Conservation (phyloP, 2,329 filamentous ascomycete genomes). For the Aspergillus piperis region DNA sequence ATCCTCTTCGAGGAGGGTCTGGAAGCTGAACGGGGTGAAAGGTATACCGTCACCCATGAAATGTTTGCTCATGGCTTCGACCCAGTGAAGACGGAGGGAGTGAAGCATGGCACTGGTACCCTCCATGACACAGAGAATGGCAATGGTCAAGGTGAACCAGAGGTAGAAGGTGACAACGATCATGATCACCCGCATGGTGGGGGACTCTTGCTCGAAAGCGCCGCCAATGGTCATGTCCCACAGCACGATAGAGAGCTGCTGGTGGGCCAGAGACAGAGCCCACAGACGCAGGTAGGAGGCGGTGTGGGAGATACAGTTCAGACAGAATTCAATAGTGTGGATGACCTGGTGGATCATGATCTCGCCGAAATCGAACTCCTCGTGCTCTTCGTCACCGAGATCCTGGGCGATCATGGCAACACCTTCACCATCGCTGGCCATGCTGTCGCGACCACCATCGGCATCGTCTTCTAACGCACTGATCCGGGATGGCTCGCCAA, state of each 20-base stretch:
- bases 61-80: constrained; percentile 97
- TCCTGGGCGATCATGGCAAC: constrained; percentile 88
- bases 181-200: constrained; percentile 72
- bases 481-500: constrained; percentile 84
- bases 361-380: constrained; percentile 96
- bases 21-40: constrained; percentile 88
- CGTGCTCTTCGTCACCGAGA: constrained; percentile 76
- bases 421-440: constrained; percentile 76
- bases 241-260: constrained; percentile 92
- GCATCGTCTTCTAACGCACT: constrained; percentile 93
- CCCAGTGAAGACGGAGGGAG: constrained; percentile 88
- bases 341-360: constrained; percentile 99
- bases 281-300: constrained; percentile 98
- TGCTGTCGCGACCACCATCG: constrained; percentile 65
- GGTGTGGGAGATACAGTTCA: constrained; percentile 98
- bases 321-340: constrained; percentile 98
- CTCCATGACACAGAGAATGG: constrained; percentile 89
- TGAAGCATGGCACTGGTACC: constrained; percentile 96
- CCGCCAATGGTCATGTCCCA: constrained; percentile 93
- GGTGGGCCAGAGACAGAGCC: constrained; percentile 95
- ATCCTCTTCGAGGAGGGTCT: constrained; percentile 80
- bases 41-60: constrained; percentile 86
- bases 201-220: constrained; percentile 65
- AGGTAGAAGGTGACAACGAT: constrained; percentile 80
- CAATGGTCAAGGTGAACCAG: constrained; percentile 84